Percentiles rank a stretch among this genome's conserved stretches.
These are phyloP conservation scores for Lactuca sativa DNA, from an alignment of 129 eudicot genomes.

Conservation along the genomic window DNA sequence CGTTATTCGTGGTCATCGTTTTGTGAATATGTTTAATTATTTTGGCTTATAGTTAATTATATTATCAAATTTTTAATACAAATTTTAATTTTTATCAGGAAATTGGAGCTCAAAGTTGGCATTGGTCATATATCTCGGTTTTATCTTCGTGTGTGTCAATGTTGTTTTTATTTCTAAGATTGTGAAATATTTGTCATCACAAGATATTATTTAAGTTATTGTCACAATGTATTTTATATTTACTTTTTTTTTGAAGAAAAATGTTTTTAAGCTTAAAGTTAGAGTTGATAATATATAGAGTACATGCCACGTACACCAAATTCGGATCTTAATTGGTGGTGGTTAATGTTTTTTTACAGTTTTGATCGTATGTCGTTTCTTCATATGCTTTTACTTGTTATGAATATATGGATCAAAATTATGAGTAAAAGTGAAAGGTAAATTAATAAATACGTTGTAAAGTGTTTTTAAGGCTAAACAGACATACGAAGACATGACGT, in stretches of 20 bases:
- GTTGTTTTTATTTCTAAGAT: slow-evolving; percentile 40
- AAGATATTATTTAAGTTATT: slow-evolving; percentile 3
- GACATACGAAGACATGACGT: background rate
- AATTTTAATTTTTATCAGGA: slow-evolving; percentile 40
- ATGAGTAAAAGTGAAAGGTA: background rate
- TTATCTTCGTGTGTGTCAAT: slow-evolving; percentile 38
- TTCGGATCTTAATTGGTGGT: slow-evolving; percentile 2
- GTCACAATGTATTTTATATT: slow-evolving; percentile 7
- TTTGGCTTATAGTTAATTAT: background rate
- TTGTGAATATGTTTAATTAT: background rate
- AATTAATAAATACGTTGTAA: no score
- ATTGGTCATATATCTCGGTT: slow-evolving; percentile 33
- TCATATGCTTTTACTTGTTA: slow-evolving; percentile 17
- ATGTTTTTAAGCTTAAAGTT: background rate
- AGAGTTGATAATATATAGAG: background rate
- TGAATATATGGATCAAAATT: slow-evolving; percentile 15
- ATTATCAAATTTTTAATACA: background rate
- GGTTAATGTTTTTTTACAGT: slow-evolving; percentile 16
- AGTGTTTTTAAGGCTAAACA: background rate
- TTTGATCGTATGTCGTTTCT: slow-evolving; percentile 24
- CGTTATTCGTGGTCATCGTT: background rate
- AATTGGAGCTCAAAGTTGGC: slow-evolving; percentile 35
- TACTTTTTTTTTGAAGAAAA: background rate
- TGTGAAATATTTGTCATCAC: slow-evolving; percentile 12
- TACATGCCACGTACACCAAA: slow-evolving; percentile 2